phyloP scores from a whole-genome alignment of 2,329 filamentous ascomycete genomes.

The Bretziella fagacearum region DNA sequence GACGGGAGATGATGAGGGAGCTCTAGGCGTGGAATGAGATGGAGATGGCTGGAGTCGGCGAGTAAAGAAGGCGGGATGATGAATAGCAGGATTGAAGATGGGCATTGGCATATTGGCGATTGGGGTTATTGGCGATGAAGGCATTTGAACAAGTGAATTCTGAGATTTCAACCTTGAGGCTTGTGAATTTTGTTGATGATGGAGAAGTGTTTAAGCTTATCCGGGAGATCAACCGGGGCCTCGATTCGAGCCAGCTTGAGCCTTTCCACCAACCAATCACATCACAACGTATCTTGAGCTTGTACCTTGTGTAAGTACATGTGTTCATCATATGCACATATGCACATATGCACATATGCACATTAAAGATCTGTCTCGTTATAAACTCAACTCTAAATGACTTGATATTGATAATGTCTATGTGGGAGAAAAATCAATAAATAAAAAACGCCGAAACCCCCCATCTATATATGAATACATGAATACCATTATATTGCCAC shows the following conservation, averaged over 20 bases:
- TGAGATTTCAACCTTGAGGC: no score
- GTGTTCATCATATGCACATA: not conserved
- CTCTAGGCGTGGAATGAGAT: not conserved
- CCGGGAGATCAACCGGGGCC: not conserved
- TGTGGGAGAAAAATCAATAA: not conserved
- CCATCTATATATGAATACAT: not conserved
- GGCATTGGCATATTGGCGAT: not conserved
- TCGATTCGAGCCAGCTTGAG: not conserved
- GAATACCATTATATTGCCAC: not conserved
- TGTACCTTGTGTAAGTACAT: no score
- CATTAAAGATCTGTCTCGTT: no score
- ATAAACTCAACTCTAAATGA: no score
- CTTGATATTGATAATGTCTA: not conserved
- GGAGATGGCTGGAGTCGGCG: slow-evolving; percentile 1
- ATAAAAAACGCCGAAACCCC: not conserved
- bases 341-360: no score
- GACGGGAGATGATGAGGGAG: slow-evolving; percentile 1
- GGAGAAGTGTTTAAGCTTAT: not conserved
- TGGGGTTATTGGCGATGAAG: no score
- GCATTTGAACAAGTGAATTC: no score
- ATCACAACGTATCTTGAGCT: not conserved
- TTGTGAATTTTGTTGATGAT: no score
- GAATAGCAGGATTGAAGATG: slow-evolving; percentile 8
- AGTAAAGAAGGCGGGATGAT: slow-evolving; percentile 13
- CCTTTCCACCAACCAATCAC: not conserved